Percentiles rank a stretch among this genome's conserved stretches.
phyloP scores from a whole-genome alignment of 1,284 basidiomycete genomes.

The Fomitopsis palustris region DNA sequence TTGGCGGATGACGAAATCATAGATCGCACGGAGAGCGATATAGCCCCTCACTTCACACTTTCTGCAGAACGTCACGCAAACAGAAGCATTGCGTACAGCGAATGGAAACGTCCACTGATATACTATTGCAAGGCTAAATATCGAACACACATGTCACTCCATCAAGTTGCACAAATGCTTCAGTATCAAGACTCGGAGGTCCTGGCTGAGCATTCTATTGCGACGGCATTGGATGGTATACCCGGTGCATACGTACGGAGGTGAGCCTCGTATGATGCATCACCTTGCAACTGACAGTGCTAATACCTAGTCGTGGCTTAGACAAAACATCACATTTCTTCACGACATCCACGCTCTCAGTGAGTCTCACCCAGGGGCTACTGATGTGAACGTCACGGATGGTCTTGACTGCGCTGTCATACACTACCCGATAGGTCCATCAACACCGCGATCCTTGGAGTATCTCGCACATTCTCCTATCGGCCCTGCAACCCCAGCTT shows the following conservation, averaged over 20 bases:
- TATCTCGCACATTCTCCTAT: neutral
- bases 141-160: neutral
- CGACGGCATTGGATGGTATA: neutral
- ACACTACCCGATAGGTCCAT: neutral
- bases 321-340: neutral
- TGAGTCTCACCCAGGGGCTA: too few relatives aligned
- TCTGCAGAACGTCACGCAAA: neutral
- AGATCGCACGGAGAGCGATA: too few relatives aligned
- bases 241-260: neutral
- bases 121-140: too few relatives aligned
- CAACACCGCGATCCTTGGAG: neutral
- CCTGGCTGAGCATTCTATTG: neutral
- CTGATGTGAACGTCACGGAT: neutral
- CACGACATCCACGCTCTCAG: neutral
- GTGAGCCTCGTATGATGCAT: neutral
- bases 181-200: neutral
- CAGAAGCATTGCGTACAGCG: too few relatives aligned
- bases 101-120: neutral
- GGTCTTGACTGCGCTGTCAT: neutral
- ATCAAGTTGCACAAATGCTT: neutral
- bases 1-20: too few relatives aligned
- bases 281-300: neutral
- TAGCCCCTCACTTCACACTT: neutral
- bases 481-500: neutral
- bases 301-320: conserved; percentile 8